Evolutionary conservation across 768 basidiomycete species (phyloP).

Genomic region (Russula virescens): DNA sequence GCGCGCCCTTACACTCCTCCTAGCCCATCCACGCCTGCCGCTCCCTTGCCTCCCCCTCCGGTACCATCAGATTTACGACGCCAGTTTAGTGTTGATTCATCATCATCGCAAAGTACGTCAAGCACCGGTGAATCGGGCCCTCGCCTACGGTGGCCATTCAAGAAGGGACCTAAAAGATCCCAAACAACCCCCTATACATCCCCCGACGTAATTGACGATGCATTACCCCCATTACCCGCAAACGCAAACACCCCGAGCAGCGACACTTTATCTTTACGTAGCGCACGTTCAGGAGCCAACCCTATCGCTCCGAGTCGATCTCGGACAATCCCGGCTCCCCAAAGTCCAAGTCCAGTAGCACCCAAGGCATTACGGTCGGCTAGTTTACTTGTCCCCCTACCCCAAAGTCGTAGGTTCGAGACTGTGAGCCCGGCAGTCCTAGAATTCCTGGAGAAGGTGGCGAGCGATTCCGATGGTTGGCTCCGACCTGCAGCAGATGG

Average conservation of each 20-base stretch:
- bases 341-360: too few relatives aligned
- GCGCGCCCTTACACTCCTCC: not conserved
- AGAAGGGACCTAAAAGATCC: not conserved
- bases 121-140: not conserved
- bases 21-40: too few relatives aligned
- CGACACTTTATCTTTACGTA: not conserved
- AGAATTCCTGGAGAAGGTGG: not conserved
- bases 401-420: not conserved
- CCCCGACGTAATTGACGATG: not conserved
- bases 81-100: not conserved
- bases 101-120: not conserved
- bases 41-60: not conserved
- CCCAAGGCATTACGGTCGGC: not conserved
- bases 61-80: not conserved
- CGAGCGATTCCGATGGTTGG: constrained; percentile 3
- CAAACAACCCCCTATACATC: not conserved
- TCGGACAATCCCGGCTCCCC: not conserved
- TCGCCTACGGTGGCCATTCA: not conserved
- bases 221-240: not conserved
- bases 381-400: not conserved
- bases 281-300: too few relatives aligned
- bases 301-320: not conserved
- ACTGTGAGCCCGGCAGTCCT: not conserved
- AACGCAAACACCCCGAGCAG: not conserved
- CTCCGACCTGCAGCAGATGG: constrained; percentile 6